A percentile compares a stretch with the other conserved stretches of the same genome.
Evolutionary conservation across 768 basidiomycete genomes (phyloP).

Genomic region (Wakefieldia striispora): DNA sequence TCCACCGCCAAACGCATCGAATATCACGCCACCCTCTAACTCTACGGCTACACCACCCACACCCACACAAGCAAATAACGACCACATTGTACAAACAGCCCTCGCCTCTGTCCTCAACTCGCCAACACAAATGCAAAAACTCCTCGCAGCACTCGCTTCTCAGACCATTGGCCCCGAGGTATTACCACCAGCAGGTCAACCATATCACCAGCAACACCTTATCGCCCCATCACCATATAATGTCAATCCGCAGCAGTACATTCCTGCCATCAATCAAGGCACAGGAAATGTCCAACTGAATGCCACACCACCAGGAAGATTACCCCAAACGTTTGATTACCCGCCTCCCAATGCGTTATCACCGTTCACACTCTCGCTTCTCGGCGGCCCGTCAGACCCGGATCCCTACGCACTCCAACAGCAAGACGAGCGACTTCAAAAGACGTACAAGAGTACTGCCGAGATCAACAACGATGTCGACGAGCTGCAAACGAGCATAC

Average conservation of each 20-base stretch:
- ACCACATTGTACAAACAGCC: constrained; percentile 47
- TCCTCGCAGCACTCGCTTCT: constrained; percentile 44
- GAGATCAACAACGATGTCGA: constrained; percentile 76
- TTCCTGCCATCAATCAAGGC: not conserved
- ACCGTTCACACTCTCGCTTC: constrained; percentile 25
- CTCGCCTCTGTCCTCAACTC: constrained; percentile 50
- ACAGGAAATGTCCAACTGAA: constrained; percentile 3
- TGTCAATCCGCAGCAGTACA: constrained; percentile 6
- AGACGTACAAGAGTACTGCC: constrained; percentile 55
- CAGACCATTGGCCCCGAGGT: constrained; percentile 24
- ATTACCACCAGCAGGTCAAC: constrained; percentile 16
- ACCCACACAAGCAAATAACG: constrained; percentile 32
- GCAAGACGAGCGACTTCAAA: constrained; percentile 45
- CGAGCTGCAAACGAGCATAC: constrained; percentile 63
- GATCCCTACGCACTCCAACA: constrained; percentile 36
- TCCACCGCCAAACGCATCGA: constrained; percentile 12
- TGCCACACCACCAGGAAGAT: constrained; percentile 9
- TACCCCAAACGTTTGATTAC: constrained; percentile 22
- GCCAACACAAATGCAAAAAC: constrained; percentile 56
- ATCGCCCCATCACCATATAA: constrained; percentile 32
- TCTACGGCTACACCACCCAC: constrained; percentile 10
- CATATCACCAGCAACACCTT: constrained; percentile 22
- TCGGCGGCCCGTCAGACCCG: constrained; percentile 25
- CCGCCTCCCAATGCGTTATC: constrained; percentile 20
- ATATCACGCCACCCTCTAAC: constrained; percentile 4